Conservation (phyloP, 2,329 filamentous ascomycete species). For the Fusarium albidum region DNA sequence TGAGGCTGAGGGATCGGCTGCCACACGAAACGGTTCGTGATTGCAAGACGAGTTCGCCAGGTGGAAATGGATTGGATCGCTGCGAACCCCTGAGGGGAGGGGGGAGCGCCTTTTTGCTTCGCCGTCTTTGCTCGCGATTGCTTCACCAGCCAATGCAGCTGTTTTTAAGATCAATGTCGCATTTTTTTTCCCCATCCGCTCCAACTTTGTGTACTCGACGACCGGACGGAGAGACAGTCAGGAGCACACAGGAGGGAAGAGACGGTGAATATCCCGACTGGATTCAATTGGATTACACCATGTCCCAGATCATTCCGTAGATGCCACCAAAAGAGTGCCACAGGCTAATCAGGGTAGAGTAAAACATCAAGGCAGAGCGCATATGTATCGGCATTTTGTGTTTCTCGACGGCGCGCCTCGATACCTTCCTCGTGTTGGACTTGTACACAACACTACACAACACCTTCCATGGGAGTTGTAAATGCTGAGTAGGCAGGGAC, state of each 20-base stretch:
- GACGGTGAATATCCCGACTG: constrained; percentile 20
- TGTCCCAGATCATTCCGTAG: too few species aligned
- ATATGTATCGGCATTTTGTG: constrained; percentile 11
- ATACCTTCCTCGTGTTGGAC: neutral
- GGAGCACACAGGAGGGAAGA: constrained; percentile 12
- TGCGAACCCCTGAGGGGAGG: constrained; percentile 23
- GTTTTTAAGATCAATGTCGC: constrained; percentile 29
- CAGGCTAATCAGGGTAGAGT: neutral
- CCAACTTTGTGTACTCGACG: neutral
- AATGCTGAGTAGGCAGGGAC: neutral
- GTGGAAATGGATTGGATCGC: constrained; percentile 29
- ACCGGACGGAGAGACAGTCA: too few species aligned
- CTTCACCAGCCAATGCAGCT: constrained; percentile 25
- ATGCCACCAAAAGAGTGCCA: neutral
- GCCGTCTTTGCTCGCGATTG: constrained; percentile 5
- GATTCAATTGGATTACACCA: too few species aligned
- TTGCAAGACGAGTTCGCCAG: constrained; percentile 21
- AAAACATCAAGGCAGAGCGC: constrained; percentile 2
- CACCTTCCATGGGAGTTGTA: too few species aligned
- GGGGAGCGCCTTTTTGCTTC: constrained; percentile 2
- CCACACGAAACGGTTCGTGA: constrained; percentile 34
- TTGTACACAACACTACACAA: too few species aligned
- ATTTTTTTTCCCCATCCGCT: constrained; percentile 30
- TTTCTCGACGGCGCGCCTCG: neutral
- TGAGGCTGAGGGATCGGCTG: constrained; percentile 31